A percentile compares a stretch with the other conserved stretches of the same genome.
These are phyloP conservation scores for Boehmeria nivea DNA, from an alignment of 306 rosid genomes.

Conservation along the genomic window DNA sequence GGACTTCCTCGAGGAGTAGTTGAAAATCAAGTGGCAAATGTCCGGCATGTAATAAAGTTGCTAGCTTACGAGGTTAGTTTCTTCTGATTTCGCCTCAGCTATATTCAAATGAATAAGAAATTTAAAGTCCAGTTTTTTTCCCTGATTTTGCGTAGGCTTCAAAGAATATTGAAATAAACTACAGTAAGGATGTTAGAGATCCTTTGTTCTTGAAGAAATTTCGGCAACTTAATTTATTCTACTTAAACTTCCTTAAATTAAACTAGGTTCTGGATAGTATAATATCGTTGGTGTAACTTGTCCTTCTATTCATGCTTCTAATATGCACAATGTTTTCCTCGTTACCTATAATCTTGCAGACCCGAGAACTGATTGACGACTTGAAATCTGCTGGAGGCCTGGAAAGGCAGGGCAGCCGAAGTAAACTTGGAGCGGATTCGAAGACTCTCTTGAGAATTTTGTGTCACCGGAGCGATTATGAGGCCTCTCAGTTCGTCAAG, in stretches of 20 bases:
- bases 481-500: conserved; percentile 88
- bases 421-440: conserved; percentile 86
- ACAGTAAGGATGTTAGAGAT: too few species aligned
- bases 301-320: neutral
- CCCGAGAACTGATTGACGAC: conserved; percentile 85
- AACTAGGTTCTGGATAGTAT: too few species aligned
- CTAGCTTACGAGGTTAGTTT: conserved; percentile 74
- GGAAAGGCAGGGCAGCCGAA: conserved; percentile 58
- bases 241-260: too few species aligned
- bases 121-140: too few species aligned
- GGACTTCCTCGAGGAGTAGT: conserved; percentile 98
- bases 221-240: too few species aligned
- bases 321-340: neutral
- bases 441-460: conserved; percentile 76
- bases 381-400: conserved; percentile 65
- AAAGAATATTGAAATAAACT: too few species aligned
- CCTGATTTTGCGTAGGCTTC: too few species aligned
- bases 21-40: conserved; percentile 88
- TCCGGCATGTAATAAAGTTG: conserved; percentile 71
- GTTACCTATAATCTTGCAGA: conserved; percentile 38
- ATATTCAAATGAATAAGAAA: neutral
- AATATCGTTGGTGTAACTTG: too few species aligned
- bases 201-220: too few species aligned
- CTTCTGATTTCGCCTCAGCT: conserved; percentile 14
- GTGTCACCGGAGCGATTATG: conserved; percentile 82